Evolutionary conservation across 2,329 filamentous ascomycete species (phyloP), one percentile per base, ranked within the genome.

Genomic region (Claviceps sp.): DNA sequence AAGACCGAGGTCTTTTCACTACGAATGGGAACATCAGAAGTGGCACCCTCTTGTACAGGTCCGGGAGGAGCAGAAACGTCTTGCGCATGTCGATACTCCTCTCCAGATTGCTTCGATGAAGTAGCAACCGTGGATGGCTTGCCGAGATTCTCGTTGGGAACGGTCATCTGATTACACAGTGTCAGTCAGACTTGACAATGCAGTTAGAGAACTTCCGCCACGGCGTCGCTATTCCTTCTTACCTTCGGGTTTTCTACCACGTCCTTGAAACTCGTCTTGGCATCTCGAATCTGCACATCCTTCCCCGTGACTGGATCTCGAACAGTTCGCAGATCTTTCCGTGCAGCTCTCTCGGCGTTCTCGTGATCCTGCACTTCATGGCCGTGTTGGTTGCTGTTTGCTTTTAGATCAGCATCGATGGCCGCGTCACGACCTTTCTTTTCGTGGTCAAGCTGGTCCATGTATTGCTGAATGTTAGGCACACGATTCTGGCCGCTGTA

Each of bases 1-100:
- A 96, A 77, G 17, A 97, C 83, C 56, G 95, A 96, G 3, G 93
- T 97, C 76, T 93, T 96, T 64, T 97, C 91, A 61, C 90, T 91
- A 62, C 90, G 86, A 53, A 97, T 95, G 3, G 93, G 93, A 1
- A 97, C 89, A 67, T 97, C 93, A 26, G 88, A 90, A 0, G 91
- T 97, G 37, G 84, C 81, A 23, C 88, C 88, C 52, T 83, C 77
- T 16, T 83, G 82, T 20, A 95, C 74, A 0, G 91, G 91, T 58
- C 94, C 90, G 1, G 91, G 91, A 2, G 91, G 91, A 0, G 91
- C 87, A 0, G 88, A 95, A 52, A 95, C 75, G 67, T 97, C 91
- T 68, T 96, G 91, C 9, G 82, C 86, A 52, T 85, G 64, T 56
- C 85, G 86, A 67, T 97, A 96, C 56, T 95, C 86, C 54, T 84